Evolutionary conservation across 2,329 filamentous ascomycete species (phyloP).

Genomic region (Aspergillus ibericus): DNA sequence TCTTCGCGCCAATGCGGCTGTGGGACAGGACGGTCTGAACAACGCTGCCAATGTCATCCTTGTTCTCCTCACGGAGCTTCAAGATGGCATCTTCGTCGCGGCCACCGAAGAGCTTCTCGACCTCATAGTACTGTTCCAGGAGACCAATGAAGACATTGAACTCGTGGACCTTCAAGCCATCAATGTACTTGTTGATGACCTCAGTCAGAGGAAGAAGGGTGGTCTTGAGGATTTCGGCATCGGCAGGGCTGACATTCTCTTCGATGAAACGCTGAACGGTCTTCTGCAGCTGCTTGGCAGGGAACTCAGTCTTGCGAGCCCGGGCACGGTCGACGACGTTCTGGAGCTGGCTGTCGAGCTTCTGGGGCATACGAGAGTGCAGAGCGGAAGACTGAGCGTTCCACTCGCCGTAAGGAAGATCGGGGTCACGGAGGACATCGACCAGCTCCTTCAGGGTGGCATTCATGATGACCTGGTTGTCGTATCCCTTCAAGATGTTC

Average conservation of each 20-base stretch:
- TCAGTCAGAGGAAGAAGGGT: constrained; percentile 74
- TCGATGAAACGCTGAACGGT: constrained; percentile 85
- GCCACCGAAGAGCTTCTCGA: constrained; percentile 85
- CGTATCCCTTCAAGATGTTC: constrained; percentile 89
- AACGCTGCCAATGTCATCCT: constrained; percentile 82
- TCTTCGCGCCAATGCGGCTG: constrained; percentile 89
- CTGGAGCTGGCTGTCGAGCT: constrained; percentile 77
- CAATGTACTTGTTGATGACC: constrained; percentile 76
- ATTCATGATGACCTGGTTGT: constrained; percentile 96
- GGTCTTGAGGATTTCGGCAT: constrained; percentile 70
- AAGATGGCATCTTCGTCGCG: constrained; percentile 93
- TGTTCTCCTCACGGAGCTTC: constrained; percentile 92
- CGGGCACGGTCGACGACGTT: constrained; percentile 84
- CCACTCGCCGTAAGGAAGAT: constrained; percentile 96
- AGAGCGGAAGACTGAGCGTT: constrained; percentile 92
- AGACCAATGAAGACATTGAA: constrained; percentile 76
- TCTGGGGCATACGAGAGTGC: constrained; percentile 96
- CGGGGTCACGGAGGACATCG: constrained; percentile 83
- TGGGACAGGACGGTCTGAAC: constrained; percentile 90
- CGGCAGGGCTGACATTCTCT: constrained; percentile 72
- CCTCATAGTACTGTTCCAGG: constrained; percentile 76
- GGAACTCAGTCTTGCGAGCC: constrained; percentile 80
- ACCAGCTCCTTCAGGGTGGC: constrained; percentile 82
- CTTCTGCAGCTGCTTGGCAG: constrained; percentile 81
- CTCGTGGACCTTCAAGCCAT: constrained; percentile 89